Base-by-base conservation (phyloP, 1,139 yeast species). In the Scheffersomyces insectosa region DNA sequence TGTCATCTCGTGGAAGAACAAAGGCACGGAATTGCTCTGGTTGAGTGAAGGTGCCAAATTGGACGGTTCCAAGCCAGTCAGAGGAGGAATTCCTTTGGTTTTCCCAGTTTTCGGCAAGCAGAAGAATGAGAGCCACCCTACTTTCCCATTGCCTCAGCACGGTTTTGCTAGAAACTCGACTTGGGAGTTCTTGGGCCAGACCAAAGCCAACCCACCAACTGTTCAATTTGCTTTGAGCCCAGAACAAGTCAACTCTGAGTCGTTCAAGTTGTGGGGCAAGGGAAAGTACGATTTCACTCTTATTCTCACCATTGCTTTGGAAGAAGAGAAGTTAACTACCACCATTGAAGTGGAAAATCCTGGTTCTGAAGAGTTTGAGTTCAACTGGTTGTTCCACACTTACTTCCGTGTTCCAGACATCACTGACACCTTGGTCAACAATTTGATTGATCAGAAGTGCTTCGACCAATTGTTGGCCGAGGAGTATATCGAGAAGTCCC, bases 331-430 rank as follows among this genome's bases (percentile, higher is more conserved):
- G 34, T 74, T 93, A 54, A 77, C 72, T 51, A 87, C 96, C 8
- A 65, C 75, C 27, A 82, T 93, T 54, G 89, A 85, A 46, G 88
- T 93, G 33, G 81, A 78, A 56, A 93, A 93, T 65, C 69, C 83
- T 12, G 93, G 86, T 44, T 51, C 62, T 36, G 69, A 73, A 36
- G 59, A 79, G 3, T 88, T 89, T 72, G 90, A 85, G 49, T 93
- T 91, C 80, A 88, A 91, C 63, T 89, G 96, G 87, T 77, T 93
- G 50, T 90, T 93, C 83, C 99, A 93, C 68, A 88, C 97, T n/a
- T 93, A 93, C 63, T 78, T 85, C 64, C 70, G 73, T 41, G 76
- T 89, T 25, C 82, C 82, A 30, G 96, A 90, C 58, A 81, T 93
- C 52, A 84, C 85, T 45, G 89, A 85, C 50, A 79, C 85, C 1